Base-by-base conservation (phyloP, 768 basidiomycete species). In the Butyriboletus loyo region DNA sequence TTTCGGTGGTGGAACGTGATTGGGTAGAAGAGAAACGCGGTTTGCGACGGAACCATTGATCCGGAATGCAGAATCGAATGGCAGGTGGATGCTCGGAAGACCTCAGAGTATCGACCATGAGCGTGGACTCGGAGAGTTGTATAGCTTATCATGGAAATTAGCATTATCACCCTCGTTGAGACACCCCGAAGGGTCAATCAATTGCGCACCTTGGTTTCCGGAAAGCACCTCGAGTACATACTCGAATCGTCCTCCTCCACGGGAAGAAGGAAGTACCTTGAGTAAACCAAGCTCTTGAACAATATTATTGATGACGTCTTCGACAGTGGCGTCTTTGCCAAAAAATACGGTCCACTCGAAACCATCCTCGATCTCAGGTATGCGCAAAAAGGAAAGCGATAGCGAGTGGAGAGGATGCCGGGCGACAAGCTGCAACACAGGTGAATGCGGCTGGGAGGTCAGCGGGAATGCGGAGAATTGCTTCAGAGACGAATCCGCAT, bases 321-420 rank as follows among this genome's bases (percentile, higher is more conserved):
- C 66, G 3, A 84, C 82, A 4, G 80, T 81, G 42, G 75, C 80
- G 2, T 67, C 70, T 49, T 77, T 77, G 5, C 86, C 80, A 49
- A 92, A 74, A 68, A 84, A 93, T 36, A 82, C 57, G 46, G 77
- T 84, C 74, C 85, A 84, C 56, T 73, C 61, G 60, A 85, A 90
- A 2, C 77, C 85, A 59, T 92, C 91, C 46, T 85, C 79, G 52
- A 92, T 81, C 66, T 90, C 86, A 3, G 89, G 89, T 15, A 92
- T 80, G 40, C 87, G 82, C 38, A 78, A 66, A 67, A 90, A 87
- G 0, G 74, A 63, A 35, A 88, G 62, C 2, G 72, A 68, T 21
- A 86, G 38, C 0, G 75, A 75, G n/a, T 89, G 75, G 15, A 73
- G 67, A 5, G 84, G 78, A 58, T 92, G 81, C 3, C 85, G 73